A percentile compares a stretch with the other conserved stretches of the same genome.
Evolutionary conservation across 768 basidiomycete species (phyloP).

Genomic region (Rubroboletus satanas): DNA sequence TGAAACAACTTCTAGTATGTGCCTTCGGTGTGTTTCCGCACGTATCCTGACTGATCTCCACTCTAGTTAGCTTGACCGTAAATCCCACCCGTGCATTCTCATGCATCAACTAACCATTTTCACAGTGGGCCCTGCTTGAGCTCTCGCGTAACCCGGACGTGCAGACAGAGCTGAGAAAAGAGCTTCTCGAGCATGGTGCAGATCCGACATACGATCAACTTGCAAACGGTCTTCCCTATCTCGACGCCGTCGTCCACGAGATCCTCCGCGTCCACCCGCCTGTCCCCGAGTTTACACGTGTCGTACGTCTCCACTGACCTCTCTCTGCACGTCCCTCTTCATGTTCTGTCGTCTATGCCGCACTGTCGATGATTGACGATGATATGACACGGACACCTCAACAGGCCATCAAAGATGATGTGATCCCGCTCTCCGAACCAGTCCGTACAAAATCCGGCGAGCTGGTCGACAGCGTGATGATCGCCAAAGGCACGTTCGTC

Average conservation of each 20-base stretch:
- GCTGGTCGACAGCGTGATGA: constrained; percentile 34
- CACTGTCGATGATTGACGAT: background rate
- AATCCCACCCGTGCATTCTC: background rate
- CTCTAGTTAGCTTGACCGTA: constrained; percentile 18
- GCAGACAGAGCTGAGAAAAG: constrained; percentile 47
- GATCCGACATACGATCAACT: constrained; percentile 58
- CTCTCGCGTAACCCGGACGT: constrained; percentile 41
- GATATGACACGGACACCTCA: background rate
- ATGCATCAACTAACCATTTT: background rate
- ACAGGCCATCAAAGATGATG: constrained; percentile 49
- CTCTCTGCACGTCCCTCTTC: no score
- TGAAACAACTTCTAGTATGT: constrained; percentile 22
- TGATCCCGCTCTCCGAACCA: constrained; percentile 28
- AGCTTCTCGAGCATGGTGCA: constrained; percentile 38
- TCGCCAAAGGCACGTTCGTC: constrained; percentile 48
- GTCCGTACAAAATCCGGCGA: constrained; percentile 40
- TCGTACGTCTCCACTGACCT: constrained; percentile 1
- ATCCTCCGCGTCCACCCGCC: constrained; percentile 42
- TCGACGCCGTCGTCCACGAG: constrained; percentile 46
- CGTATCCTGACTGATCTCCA: background rate
- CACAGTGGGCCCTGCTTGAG: constrained; percentile 58
- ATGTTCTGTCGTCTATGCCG: no score
- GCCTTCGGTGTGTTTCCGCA: background rate
- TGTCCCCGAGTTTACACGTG: constrained; percentile 16
- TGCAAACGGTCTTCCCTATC: constrained; percentile 45